Evolutionary conservation across 140 eudicot genomes (phyloP), one percentile per base, ranked within the genome.

Genomic region (Cichorium intybus): DNA sequence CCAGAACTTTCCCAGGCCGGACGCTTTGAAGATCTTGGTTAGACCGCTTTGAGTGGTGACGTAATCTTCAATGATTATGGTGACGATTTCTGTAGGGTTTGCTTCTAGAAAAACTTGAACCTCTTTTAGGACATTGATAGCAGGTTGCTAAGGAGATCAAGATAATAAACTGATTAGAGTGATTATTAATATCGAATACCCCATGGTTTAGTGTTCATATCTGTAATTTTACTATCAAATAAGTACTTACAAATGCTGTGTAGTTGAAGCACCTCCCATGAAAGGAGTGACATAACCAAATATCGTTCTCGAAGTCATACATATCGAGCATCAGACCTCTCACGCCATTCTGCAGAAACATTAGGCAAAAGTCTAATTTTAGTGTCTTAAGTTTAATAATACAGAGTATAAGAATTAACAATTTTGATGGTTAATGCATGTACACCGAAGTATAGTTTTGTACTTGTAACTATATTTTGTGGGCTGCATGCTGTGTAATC

Each of bases 241-340:
- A 21, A 9, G 60, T 69, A 86, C 97, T 90, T 79, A 90, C 97
- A 79, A 90, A 90, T 18, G 93, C 92, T 49, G 97, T 90, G 78
- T 71, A 76, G 82, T 90, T 86, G 82, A 64, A 77, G 81, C 97
- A 90, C 67, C 64, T 72, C 17, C 92, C 95, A 57, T 90, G 87
- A 55, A 76, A 87, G 45, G 97, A 81, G 80, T 90, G 95, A 68
- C 97, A 90, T 71, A 90, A 77, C 97, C 97, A 90, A 43, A 90
- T 64, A 56, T 84, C 93, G 51, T 84, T 80, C 41, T 81, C 53
- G 35, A 86, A 90, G 77, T 90, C 95, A 68, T 90, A 90, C 95
- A 90, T 79, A 71, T 90, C 97, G 23, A 90, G 95, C 97, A 90
- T 90, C 69, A 90, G 66, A 27, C 97, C 97, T 80, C 95, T 64